These are phyloP conservation scores for Vanrija sp. DNA, from an alignment of 1,284 basidiomycete genomes.

Conservation along the genomic window DNA sequence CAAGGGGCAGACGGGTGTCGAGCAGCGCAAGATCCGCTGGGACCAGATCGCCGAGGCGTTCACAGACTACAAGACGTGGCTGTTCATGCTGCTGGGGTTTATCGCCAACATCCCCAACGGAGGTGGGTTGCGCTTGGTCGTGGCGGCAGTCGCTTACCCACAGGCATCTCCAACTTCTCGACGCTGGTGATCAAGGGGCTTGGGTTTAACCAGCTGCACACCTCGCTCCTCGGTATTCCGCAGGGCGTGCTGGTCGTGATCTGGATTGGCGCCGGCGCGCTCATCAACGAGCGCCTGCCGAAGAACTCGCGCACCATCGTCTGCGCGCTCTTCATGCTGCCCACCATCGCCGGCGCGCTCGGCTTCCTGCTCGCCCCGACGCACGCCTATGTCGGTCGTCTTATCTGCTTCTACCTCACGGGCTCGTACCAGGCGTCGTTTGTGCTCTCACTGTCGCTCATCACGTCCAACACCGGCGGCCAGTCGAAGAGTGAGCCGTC, in stretches of 20 bases:
- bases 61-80: constrained; percentile 39
- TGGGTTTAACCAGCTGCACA: constrained; percentile 43
- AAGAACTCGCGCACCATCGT: constrained; percentile 43
- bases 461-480: constrained; percentile 54
- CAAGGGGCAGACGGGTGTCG: constrained; percentile 49
- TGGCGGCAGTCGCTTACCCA: constrained; percentile 29
- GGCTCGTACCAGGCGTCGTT: constrained; percentile 53
- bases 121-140: not conserved
- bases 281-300: constrained; percentile 42
- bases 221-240: constrained; percentile 46
- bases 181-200: constrained; percentile 48
- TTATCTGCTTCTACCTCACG: constrained; percentile 57
- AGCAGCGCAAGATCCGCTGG: constrained; percentile 48
- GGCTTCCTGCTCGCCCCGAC: constrained; percentile 48
- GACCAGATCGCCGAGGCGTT: constrained; percentile 49
- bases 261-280: constrained; percentile 40
- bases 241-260: constrained; percentile 45
- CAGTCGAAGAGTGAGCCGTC: constrained; percentile 48
- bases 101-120: constrained; percentile 48
- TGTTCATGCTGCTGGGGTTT: constrained; percentile 43
- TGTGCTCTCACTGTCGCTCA: constrained; percentile 52
- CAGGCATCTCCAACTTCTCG: constrained; percentile 40
- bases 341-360: constrained; percentile 46
- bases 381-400: constrained; percentile 45
- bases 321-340: constrained; percentile 46